Percentiles rank a stretch among this genome's conserved stretches.
Conservation (phyloP, 2,329 filamentous ascomycete genomes). For the Passalora sequoiae region DNA sequence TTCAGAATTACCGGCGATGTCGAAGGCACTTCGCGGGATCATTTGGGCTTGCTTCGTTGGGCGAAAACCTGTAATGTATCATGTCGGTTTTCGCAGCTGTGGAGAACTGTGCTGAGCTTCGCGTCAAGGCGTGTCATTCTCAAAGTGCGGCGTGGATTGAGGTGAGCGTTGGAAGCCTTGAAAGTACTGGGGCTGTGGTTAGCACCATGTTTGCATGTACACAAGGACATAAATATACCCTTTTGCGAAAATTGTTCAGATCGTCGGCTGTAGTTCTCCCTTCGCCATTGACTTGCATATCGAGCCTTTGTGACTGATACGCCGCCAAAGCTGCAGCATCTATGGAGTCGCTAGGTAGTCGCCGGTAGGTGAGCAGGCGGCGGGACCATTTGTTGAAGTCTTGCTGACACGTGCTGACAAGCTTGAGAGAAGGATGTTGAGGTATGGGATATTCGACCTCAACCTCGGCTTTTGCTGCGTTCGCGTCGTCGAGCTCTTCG, state of each 20-base stretch:
- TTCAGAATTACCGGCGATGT: slow-evolving; percentile 7
- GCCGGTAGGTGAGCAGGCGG: slow-evolving; percentile 77
- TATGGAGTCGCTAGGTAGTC: slow-evolving; percentile 57
- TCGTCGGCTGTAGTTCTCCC: slow-evolving; percentile 55
- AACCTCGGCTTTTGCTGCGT: slow-evolving; percentile 31
- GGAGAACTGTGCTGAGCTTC: slow-evolving; percentile 5
- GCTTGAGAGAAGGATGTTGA: slow-evolving; percentile 66
- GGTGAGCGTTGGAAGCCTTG: slow-evolving; percentile 31
- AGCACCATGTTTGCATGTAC: no score
- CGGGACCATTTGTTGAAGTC: slow-evolving; percentile 91
- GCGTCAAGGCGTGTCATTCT: no score
- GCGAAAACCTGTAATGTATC: slow-evolving; percentile 1
- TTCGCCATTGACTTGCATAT: slow-evolving; percentile 28
- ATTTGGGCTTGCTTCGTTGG: slow-evolving; percentile 8
- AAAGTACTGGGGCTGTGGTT: slow-evolving; percentile 30
- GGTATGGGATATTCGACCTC: slow-evolving; percentile 71
- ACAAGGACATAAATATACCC: slow-evolving; percentile 32
- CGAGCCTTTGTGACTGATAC: slow-evolving; percentile 23
- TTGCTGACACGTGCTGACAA: slow-evolving; percentile 75
- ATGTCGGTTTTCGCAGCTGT: slow-evolving; percentile 9
- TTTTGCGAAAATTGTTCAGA: slow-evolving; percentile 62
- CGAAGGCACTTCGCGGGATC: slow-evolving; percentile 3
- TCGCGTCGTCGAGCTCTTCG: slow-evolving; percentile 9
- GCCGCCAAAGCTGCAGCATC: slow-evolving; percentile 30
- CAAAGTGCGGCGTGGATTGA: no score